Evolutionary conservation across 352 stramenopile genomes (phyloP).

Genomic region (Globisporangium cylindrosporum): DNA sequence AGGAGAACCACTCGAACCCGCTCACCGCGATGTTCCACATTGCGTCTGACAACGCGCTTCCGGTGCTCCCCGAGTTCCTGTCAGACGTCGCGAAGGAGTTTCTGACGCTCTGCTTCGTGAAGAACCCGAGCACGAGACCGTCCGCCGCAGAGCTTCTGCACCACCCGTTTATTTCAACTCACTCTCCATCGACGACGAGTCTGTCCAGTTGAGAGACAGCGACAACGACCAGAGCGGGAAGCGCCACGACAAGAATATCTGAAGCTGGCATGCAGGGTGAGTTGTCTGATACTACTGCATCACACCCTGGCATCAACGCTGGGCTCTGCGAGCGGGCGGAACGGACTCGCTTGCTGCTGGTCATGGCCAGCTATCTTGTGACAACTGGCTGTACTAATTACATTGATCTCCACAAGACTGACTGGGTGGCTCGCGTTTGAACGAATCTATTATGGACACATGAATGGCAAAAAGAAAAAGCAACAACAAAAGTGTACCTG

Average conservation of each 20-base stretch:
- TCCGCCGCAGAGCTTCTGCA: constrained; percentile 83
- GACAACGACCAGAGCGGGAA: background rate
- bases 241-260: background rate
- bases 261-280: background rate
- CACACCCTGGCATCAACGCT: background rate
- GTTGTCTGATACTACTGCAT: background rate
- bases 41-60: constrained; percentile 53
- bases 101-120: constrained; percentile 57
- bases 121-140: constrained; percentile 63
- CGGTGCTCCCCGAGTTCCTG: constrained; percentile 38
- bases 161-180: constrained; percentile 36
- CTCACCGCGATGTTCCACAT: constrained; percentile 86
- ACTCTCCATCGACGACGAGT: background rate
- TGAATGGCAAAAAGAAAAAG: constrained; percentile 1
- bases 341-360: background rate
- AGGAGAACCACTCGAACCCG: constrained; percentile 76
- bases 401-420: background rate
- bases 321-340: background rate
- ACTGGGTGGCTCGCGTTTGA: background rate
- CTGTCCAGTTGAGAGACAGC: constrained; percentile 11
- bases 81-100: constrained; percentile 43
- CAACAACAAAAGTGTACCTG: background rate
- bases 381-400: background rate
- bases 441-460: constrained; percentile 14
- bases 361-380: background rate